Conservation (phyloP, 2,329 filamentous ascomycete species). For the Herpotrichia juniperi region DNA sequence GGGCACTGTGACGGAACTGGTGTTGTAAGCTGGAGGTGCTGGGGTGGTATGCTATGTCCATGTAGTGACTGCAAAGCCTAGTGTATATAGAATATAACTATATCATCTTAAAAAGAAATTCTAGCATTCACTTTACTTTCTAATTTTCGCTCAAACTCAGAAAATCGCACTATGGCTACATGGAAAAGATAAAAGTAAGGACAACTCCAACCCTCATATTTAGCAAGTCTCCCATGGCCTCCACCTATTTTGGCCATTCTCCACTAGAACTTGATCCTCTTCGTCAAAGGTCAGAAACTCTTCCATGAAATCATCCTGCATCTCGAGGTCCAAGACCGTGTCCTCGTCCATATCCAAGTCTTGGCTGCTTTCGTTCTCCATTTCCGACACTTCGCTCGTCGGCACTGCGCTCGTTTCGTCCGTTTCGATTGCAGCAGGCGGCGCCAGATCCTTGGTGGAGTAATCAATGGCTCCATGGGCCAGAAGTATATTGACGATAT, state of each 20-base stretch:
- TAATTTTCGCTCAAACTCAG: too few species aligned
- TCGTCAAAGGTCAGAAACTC: neutral
- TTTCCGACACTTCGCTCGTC: neutral
- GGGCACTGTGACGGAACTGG: constrained; percentile 2
- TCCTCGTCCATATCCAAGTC: neutral
- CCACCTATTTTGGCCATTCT: neutral
- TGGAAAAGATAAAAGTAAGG: too few species aligned
- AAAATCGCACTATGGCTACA: too few species aligned
- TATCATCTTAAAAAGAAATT: too few species aligned
- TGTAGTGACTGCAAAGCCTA: too few species aligned
- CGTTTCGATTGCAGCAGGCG: neutral
- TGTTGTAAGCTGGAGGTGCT: neutral
- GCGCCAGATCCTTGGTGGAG: neutral
- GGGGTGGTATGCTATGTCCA: too few species aligned
- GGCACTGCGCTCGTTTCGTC: neutral
- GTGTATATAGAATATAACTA: too few species aligned
- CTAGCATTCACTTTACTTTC: too few species aligned
- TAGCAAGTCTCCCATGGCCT: neutral
- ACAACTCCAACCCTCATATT: neutral
- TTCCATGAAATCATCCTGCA: neutral
- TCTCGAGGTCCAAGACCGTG: neutral
- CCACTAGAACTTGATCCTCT: neutral
- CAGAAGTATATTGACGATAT: constrained; percentile 6
- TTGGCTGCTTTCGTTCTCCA: neutral
- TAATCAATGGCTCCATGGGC: neutral